A percentile compares a stretch with the other conserved stretches of the same genome.
Conservation (phyloP, 2,329 filamentous ascomycete genomes). For the Talaromyces sp. region DNA sequence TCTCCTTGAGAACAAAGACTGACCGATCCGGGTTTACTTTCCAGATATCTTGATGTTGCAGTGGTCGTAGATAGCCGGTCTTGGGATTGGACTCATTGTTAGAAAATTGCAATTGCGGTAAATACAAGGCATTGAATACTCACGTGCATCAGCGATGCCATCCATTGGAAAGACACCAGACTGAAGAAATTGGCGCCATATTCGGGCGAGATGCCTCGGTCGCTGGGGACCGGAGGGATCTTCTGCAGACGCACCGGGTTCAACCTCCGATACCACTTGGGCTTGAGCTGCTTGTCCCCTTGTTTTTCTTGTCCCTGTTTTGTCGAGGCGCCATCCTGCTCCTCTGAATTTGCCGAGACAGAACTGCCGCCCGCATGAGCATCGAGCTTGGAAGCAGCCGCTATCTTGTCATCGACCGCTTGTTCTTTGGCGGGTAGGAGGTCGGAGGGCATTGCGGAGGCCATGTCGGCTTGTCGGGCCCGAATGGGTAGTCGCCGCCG, state of each 20-base stretch:
- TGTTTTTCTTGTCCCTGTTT: not conserved
- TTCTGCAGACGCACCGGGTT: conserved; percentile 43
- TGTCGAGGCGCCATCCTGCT: not conserved
- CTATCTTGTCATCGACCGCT: not conserved
- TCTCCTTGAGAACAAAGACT: conserved; percentile 63
- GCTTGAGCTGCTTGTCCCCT: not conserved
- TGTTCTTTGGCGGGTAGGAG: not conserved
- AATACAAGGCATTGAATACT: conserved; percentile 27
- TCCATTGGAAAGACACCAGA: conserved; percentile 79
- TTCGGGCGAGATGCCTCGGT: conserved; percentile 59
- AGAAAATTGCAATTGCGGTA: not conserved
- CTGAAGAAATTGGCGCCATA: conserved; percentile 70
- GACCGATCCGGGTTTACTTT: conserved; percentile 74
- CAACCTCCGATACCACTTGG: conserved; percentile 33
- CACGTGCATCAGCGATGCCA: conserved; percentile 77
- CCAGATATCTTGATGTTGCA: conserved; percentile 85
- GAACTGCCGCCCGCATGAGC: not conserved
- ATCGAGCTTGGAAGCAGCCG: not conserved
- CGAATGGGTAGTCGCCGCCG: not conserved
- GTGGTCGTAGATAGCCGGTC: conserved; percentile 76
- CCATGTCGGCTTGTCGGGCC: not conserved
- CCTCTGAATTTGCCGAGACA: not conserved
- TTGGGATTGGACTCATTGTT: conserved; percentile 26
- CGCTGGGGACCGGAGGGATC: conserved; percentile 51
- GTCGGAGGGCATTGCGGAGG: not conserved